phyloP scores from a whole-genome alignment of 257 asterid genomes.

The Solanum habrochaites region DNA sequence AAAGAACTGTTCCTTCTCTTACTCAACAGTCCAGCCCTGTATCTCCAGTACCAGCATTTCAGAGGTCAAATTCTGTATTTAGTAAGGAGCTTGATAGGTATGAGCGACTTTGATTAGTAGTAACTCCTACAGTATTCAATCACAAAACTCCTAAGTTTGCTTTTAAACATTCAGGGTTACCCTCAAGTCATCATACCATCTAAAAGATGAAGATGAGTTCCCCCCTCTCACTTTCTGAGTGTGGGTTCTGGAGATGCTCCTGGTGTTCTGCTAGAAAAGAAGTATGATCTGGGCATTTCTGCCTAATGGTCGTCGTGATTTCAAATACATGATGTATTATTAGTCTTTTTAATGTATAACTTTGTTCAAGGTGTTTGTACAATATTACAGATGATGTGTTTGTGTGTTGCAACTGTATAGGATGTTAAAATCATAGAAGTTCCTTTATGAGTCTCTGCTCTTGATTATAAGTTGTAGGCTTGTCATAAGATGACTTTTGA shows the following conservation, averaged over 20 bases:
- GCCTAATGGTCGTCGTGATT: conserved; percentile 21
- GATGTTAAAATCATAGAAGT: background rate
- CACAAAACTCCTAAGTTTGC: conserved; percentile 1
- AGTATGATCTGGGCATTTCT: conserved; percentile 18
- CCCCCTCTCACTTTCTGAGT: conserved; percentile 58
- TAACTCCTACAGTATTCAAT: background rate
- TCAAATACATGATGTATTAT: background rate
- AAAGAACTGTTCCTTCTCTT: conserved; percentile 10
- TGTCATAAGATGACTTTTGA: background rate
- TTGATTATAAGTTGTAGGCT: background rate
- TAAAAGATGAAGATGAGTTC: conserved; percentile 73
- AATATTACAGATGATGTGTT: background rate
- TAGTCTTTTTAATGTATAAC: background rate
- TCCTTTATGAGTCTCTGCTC: background rate
- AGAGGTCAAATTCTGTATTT: conserved; percentile 15
- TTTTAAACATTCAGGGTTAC: conserved; percentile 43
- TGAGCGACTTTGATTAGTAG: conserved; percentile 16
- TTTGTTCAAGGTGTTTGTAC: conserved; percentile 5
- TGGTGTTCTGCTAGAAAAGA: background rate
- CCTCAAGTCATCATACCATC: conserved; percentile 49
- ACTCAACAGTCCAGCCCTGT: conserved; percentile 14
- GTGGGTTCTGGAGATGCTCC: background rate
- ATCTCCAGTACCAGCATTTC: conserved; percentile 11
- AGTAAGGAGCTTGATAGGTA: conserved; percentile 55
- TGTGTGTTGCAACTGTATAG: conserved; percentile 2